Conservation (phyloP, 148 eudicot species). For the Oxyria digyna region DNA sequence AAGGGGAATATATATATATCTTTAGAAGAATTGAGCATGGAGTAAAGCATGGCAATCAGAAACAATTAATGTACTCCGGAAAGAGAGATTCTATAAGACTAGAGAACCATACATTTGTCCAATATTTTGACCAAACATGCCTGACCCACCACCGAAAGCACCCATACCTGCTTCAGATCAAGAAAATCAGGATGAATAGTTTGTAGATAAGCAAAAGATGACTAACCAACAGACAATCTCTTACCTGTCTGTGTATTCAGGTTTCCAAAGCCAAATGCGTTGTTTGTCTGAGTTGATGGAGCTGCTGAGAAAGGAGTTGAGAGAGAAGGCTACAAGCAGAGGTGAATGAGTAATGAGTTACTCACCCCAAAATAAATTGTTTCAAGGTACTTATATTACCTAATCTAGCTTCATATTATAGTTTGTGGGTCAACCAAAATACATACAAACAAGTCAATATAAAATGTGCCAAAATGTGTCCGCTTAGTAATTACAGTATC, state of each 20-base stretch:
- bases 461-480: background rate
- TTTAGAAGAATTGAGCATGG: background rate
- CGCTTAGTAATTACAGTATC: background rate
- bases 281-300: constrained; percentile 46
- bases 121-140: constrained; percentile 55
- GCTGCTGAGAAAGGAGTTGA: constrained; percentile 45
- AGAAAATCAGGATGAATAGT: constrained; percentile 7
- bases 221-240: constrained; percentile 5
- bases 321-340: constrained; percentile 49
- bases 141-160: constrained; percentile 45
- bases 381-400: background rate
- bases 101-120: constrained; percentile 58
- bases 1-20: background rate
- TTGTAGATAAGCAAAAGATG: background rate
- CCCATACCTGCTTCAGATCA: constrained; percentile 30
- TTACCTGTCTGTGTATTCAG: constrained; percentile 39
- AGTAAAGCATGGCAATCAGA: background rate
- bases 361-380: background rate
- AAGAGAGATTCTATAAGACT: background rate
- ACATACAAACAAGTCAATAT: background rate
- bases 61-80: background rate
- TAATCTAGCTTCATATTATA: background rate
- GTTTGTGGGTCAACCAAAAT: background rate
- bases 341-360: constrained; percentile 4
- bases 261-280: constrained; percentile 47